Base-by-base conservation (phyloP, 208 protist genomes). In the Kentomonas sorsogonicus region DNA sequence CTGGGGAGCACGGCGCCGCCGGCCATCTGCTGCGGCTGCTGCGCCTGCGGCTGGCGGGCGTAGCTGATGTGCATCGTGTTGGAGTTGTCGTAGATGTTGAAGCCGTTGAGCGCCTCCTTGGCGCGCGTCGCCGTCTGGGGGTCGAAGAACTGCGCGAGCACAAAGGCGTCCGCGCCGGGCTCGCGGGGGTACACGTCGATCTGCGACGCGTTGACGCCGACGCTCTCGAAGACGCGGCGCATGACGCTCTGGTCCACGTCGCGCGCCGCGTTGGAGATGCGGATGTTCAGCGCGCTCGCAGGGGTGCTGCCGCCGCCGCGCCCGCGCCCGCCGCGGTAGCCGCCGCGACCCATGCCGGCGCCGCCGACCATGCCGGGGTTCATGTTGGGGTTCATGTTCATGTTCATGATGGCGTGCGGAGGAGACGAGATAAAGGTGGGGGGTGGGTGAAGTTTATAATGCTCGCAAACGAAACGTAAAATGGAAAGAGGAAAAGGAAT, bases 11-110 rank as follows among this genome's bases (percentile, higher is more conserved):
- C 33, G 33, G 7, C 33, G 30, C 43, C 34, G 30, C 61, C 25
- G 25, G 26, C 10, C 36, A 40, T 40, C 36, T 40, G 36, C 36
- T 40, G 51, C 15, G 27, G 51, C 48, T 44, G 65, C 52, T 44
- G 59, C 31, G 34, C 30, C 38, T 39, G 46, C 36, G 15, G 39
- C 7, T 13, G 31, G 62, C 69, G 74, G 16, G 68, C 62, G 71
- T 85, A 95, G 52, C 34, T 67, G 56, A 95, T 92, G 13, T 59
- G 39, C 88, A 95, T 92, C 48, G 83, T 88, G 63, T 95, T 92
- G 22, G 79, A 74, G 70, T 92, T 81, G 59, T 88, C 86, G 69
- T 85, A 95, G 60, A 95, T 95, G 68, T 89, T 88, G 44, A 78
- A 83, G 66, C 83, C 79, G 68, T 92, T 91, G 16, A 91, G 71